A percentile compares a stretch with the other conserved stretches of the same genome.
Evolutionary conservation across 2,329 filamentous ascomycete genomes (phyloP).

Genomic region (Fusarium virguliforme): DNA sequence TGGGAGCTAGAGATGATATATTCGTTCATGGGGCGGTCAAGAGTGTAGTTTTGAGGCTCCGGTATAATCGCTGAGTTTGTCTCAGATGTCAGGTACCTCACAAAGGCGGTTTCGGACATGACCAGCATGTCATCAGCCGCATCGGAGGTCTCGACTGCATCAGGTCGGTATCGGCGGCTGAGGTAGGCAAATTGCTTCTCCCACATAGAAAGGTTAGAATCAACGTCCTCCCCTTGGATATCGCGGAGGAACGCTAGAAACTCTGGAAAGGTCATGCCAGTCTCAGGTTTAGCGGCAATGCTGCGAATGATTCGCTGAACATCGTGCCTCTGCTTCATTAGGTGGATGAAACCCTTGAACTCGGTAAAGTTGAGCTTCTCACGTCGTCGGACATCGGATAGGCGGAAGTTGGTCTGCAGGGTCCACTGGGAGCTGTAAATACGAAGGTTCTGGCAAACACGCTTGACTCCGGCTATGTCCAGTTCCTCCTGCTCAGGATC

Average conservation of each 20-base stretch:
- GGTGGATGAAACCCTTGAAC: constrained; percentile 87
- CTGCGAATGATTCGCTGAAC: constrained; percentile 80
- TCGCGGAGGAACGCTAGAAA: constrained; percentile 84
- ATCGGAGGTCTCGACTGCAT: constrained; percentile 61
- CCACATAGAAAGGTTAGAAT: constrained; percentile 76
- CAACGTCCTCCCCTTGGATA: constrained; percentile 83
- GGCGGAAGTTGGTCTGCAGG: constrained; percentile 80
- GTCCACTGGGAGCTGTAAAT: constrained; percentile 88
- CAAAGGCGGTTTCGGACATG: constrained; percentile 86
- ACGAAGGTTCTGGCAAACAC: constrained; percentile 89
- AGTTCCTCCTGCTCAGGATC: constrained; percentile 77
- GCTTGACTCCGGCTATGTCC: constrained; percentile 83
- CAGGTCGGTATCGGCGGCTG: constrained; percentile 71
- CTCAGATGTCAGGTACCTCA: constrained; percentile 82
- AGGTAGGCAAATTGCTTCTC: constrained; percentile 80
- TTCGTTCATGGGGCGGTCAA: constrained; percentile 93
- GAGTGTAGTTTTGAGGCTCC: constrained; percentile 72
- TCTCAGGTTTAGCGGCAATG: constrained; percentile 71
- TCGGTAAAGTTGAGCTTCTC: constrained; percentile 83
- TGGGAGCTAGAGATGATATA: constrained; percentile 99
- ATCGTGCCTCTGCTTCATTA: constrained; percentile 88
- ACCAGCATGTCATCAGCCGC: constrained; percentile 64
- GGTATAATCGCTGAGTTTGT: constrained; percentile 78
- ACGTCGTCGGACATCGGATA: constrained; percentile 76
- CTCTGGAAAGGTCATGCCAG: constrained; percentile 79